Evolutionary conservation across 140 eudicot species (phyloP), one percentile per base, ranked within the genome.

Genomic region (Oenanthe javanica): DNA sequence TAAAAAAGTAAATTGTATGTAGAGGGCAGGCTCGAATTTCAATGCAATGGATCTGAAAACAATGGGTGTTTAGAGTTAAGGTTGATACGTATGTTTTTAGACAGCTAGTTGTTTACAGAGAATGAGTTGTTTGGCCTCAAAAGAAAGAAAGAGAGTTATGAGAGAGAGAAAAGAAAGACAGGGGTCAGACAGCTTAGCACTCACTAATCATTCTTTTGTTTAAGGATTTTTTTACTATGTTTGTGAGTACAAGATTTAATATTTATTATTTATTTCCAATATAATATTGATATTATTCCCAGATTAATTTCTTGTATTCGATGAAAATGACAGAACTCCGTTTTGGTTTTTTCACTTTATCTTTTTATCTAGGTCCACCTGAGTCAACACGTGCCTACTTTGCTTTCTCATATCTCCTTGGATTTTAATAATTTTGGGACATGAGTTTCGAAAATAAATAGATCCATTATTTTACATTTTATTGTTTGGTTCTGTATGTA

Each of bases 41-140:
- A 25, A 75, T 45, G 42, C 16, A 75, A 48, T 75, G 78, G 78
- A 75, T 75, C 78, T 75, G 78, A 75, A 75, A 75, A 75, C 78
- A 48, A 75, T 48, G 63, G 59, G 78, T n/a, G 43, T 31, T 48
- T 75, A 11, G 16, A 46, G 42, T 75, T 25, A 48, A 48, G 52
- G 78, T 12, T 48, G 63, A 75, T 75, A 31, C 31, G 31, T 31
- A 19, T n/a, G 2, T 49, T 3, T 73, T 3, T 9, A 3, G 46
- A 48, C 78, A 75, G 63, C 78, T 75, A 75, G 61, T 49, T 75
- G 38, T 48, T 75, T 25, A 48, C 25, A 75, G 61, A 48, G 61
- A 75, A 14, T 75, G 63, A 25, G 63, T 48, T 75, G 78, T 23
- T 75, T 75, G 78, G 61, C 43, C 61, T 43, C 4, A 2, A 19